phyloP scores from a whole-genome alignment of 2,329 filamentous ascomycete genomes.

The Gliomastix tumulicola region DNA sequence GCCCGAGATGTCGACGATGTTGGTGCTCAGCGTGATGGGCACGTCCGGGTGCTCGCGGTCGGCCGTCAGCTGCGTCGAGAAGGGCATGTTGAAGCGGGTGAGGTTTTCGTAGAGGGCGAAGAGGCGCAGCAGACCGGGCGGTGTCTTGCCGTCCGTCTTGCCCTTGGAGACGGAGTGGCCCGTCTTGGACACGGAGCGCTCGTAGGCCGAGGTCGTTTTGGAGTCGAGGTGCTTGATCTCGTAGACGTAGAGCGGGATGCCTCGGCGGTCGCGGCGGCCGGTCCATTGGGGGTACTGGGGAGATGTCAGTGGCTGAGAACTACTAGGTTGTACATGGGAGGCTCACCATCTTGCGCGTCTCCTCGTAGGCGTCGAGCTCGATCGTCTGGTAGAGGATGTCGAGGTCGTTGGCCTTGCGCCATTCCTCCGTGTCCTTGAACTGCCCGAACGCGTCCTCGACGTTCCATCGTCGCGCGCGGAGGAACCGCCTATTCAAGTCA shows the following conservation, averaged over 20 bases:
- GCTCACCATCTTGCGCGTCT: conserved; percentile 42
- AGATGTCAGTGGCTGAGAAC: conserved; percentile 5
- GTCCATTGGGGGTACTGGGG: conserved; percentile 88
- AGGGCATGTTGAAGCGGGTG: conserved; percentile 76
- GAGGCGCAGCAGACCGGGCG: conserved; percentile 72
- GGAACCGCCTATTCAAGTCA: conserved; percentile 59
- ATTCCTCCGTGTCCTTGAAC: conserved; percentile 83
- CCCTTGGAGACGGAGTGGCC: conserved; percentile 50
- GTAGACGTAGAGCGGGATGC: conserved; percentile 88
- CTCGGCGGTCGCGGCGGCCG: conserved; percentile 79
- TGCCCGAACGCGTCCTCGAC: conserved; percentile 72
- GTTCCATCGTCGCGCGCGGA: conserved; percentile 78
- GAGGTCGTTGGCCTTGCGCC: conserved; percentile 74
- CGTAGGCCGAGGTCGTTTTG: conserved; percentile 75
- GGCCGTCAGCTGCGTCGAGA: conserved; percentile 70
- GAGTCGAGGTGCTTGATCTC: conserved; percentile 77
- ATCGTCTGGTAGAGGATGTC: conserved; percentile 80
- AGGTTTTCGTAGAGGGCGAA: conserved; percentile 94
- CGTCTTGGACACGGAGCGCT: conserved; percentile 56
- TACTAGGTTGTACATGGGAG: not conserved
- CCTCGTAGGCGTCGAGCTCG: conserved; percentile 76
- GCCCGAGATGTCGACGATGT: conserved; percentile 87
- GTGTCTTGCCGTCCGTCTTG: conserved; percentile 57
- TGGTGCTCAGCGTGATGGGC: conserved; percentile 88
- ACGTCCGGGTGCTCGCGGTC: conserved; percentile 67